A percentile compares a stretch with the other conserved stretches of the same genome.
Evolutionary conservation across 2,329 filamentous ascomycete genomes (phyloP).

Genomic region (Alternaria viburni): DNA sequence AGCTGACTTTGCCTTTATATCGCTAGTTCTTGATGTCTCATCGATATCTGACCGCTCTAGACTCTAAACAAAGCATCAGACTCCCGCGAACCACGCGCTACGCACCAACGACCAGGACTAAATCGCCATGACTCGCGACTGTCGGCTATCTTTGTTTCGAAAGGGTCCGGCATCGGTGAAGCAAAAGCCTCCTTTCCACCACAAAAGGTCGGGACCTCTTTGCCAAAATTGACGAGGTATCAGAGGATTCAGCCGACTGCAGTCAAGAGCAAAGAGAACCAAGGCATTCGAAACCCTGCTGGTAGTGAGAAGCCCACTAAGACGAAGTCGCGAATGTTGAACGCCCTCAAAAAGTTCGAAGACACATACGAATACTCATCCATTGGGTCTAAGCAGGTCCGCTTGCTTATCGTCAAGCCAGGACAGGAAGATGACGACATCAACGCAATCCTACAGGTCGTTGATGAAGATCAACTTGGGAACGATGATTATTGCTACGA

Average conservation of each 20-base stretch:
- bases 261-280: not conserved
- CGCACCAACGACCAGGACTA: not conserved
- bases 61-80: not conserved
- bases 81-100: not conserved
- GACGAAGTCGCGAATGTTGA: not conserved
- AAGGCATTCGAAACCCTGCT: not conserved
- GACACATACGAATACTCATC: not conserved
- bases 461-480: not conserved
- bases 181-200: not conserved
- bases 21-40: not conserved
- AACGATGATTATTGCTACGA: not conserved
- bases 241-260: not conserved
- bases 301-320: not conserved
- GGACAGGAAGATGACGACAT: not conserved
- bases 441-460: not conserved
- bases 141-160: not conserved
- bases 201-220: not conserved
- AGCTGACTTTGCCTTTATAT: not conserved
- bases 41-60: not conserved
- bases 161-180: not conserved
- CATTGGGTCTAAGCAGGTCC: not conserved
- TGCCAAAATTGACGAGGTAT: not conserved
- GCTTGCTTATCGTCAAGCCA: not conserved
- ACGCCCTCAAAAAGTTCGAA: not conserved
- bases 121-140: not conserved